Evolutionary conservation across 2,329 filamentous ascomycete genomes (phyloP).

Genomic region (Fusarium longipes): DNA sequence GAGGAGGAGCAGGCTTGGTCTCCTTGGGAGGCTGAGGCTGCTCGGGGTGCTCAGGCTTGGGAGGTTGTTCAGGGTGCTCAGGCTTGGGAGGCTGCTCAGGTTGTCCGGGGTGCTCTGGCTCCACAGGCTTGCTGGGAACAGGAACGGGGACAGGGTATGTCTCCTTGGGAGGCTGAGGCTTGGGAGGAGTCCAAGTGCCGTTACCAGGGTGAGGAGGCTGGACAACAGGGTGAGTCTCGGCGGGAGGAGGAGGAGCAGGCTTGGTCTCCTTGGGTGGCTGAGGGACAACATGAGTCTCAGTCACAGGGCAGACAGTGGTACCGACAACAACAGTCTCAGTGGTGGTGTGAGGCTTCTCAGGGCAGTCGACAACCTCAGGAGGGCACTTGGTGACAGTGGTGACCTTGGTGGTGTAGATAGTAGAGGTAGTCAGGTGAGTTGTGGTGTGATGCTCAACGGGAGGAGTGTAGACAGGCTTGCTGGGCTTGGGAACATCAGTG

Average conservation of each 20-base stretch:
- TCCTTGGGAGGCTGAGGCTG: conserved; percentile 17
- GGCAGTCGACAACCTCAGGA: conserved; percentile 35
- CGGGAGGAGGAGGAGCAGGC: conserved; percentile 2
- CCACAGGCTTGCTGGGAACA: not conserved
- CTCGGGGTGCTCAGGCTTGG: not conserved
- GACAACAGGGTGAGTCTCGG: conserved; percentile 14
- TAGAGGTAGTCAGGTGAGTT: conserved; percentile 26
- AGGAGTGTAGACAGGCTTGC: conserved; percentile 1
- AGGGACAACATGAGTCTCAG: conserved; percentile 5
- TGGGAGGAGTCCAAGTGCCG: conserved; percentile 24
- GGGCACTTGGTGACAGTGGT: conserved; percentile 34
- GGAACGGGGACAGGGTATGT: conserved; percentile 6
- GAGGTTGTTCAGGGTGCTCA: not conserved
- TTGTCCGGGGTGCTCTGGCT: conserved; percentile 1
- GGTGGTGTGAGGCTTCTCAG: conserved; percentile 19
- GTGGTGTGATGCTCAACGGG: conserved; percentile 14
- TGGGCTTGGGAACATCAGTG: not conserved
- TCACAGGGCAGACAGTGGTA: conserved; percentile 40
- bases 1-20: conserved; percentile 8
- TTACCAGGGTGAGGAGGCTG: conserved; percentile 21
- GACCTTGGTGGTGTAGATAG: conserved; percentile 38
- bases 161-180: conserved; percentile 29
- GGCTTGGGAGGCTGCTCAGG: conserved; percentile 12
- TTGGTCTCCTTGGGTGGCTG: conserved; percentile 8
- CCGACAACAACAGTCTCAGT: conserved; percentile 36